A percentile compares a stretch with the other conserved stretches of the same genome.
Conservation (phyloP, 2,329 filamentous ascomycete species). For the Domatiomyces globalis region DNA sequence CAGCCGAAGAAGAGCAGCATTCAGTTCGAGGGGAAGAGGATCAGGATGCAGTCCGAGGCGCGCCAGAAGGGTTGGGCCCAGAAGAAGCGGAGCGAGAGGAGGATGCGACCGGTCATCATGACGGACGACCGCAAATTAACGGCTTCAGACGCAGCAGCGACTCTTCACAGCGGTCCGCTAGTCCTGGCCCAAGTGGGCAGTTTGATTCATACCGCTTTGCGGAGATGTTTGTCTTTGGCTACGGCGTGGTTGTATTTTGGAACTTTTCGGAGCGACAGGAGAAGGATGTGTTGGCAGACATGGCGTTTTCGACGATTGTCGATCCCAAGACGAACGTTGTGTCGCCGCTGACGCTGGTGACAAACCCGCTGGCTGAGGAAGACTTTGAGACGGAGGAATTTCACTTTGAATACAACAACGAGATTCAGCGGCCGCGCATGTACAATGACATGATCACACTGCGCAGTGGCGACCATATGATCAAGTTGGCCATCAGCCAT, state of each 20-base stretch:
- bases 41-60: neutral
- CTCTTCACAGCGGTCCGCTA: constrained; percentile 28
- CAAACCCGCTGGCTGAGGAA: constrained; percentile 65
- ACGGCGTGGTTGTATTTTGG: constrained; percentile 97
- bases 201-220: constrained; percentile 64
- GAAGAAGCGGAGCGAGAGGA: constrained; percentile 15
- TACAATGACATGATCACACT: constrained; percentile 99
- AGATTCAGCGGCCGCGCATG: constrained; percentile 74
- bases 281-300: constrained; percentile 86
- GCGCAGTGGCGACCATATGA: constrained; percentile 92
- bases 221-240: constrained; percentile 94
- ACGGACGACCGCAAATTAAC: constrained; percentile 15
- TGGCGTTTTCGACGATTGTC: constrained; percentile 53
- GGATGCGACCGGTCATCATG: constrained; percentile 16
- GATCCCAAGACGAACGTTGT: constrained; percentile 20
- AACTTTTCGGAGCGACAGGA: constrained; percentile 95
- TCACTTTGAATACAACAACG: constrained; percentile 87
- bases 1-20: constrained; percentile 51
- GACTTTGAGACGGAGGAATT: constrained; percentile 98
- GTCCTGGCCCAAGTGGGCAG: constrained; percentile 41
- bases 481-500: constrained; percentile 51
- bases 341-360: constrained; percentile 49
- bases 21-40: constrained; percentile 29
- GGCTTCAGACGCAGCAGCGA: constrained; percentile 17
- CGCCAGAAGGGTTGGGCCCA: constrained; percentile 2